Evolutionary conservation across 257 asterid genomes (phyloP), one percentile per base, ranked within the genome.

Genomic region (Gentiana macrophylla): DNA sequence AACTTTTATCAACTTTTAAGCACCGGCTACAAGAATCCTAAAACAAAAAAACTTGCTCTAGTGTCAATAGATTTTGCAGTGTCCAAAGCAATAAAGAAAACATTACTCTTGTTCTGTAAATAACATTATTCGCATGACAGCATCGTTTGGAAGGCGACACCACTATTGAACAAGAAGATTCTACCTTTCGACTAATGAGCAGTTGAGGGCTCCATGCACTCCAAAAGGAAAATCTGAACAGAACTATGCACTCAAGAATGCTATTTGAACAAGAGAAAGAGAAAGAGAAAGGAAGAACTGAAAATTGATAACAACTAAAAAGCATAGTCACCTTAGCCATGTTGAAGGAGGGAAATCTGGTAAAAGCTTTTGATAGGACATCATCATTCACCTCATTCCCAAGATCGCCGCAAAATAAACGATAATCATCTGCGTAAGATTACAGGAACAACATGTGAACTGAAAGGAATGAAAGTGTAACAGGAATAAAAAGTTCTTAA

Each of bases 301-400:
- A 53, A 35, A 44, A 6, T 57, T 59, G 36, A 69, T 63, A 32
- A 58, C 11, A 12, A 60, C 1, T 35, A 13, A 45, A 35, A 57
- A 69, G 49, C n/a, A 32, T 62, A 70, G 88, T 71, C 63, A 84
- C 94, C 64, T 81, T 81, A 49, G 95, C 97, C 94, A 86, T 81
- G 59, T 89, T 89, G 62, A 86, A 89, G 68, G 82, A 68, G 62
- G 97, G 97, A 75, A 84, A 86, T 68, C 86, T 82, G 54, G 94
- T 51, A 70, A 89, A 89, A 36, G 94, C 95, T 80, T 86, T 89
- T 35, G 97, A 80, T 41, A 86, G 72, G 54, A 89, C 97, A 55
- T 89, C 95, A 71, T 89, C 95, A 66, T 89, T 89, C 79, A 89
- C 97, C 83, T 89, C 97, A 70, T 89, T 89, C 67, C 95, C 97